Evolutionary conservation across 306 rosid genomes (phyloP), one percentile per base, ranked within the genome.

Genomic region (Neltuma alba): DNA sequence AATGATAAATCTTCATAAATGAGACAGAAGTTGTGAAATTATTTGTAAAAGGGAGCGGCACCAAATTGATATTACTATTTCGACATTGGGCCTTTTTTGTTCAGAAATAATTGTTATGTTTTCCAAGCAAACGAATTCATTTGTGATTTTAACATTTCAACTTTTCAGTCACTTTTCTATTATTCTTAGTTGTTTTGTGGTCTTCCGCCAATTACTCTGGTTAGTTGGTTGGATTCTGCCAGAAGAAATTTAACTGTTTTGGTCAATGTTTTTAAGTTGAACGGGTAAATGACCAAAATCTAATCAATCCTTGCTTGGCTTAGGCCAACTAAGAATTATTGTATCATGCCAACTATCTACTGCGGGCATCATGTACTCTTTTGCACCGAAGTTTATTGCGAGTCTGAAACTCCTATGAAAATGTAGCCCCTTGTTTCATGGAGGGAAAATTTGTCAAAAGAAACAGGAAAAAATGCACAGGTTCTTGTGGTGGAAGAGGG

Each of bases 351-450:
- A 25, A 31, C 44, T 44, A 16, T 28, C 25, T 23, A 18, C 27
- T 13, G 33, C 27, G 34, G 61, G 44, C 20, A 18, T 50, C 20
- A 18, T 50, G 75, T 38, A 25, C 58, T 77, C 16, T 16, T 11
- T 37, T 27, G 41, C 75, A 47, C 41, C 30, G 15, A 70, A 70
- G 30, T 41, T 40, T 70, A 16, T 21, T 62, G 55, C 41, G 25
- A 61, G 69, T 47, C 5, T 44, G 30, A 36, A 48, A 5, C 40
- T n/a, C n/a, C 52, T 72, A 30, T 58, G 44, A 79, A 54, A 44
- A 70, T 70, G 41, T 44, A 50, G 27, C 47, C 67, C 47, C 72
- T 44, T 68, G 3, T 57, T 38, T 23, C 40, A 70, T 61, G 45
- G 23, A 7, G 36, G 4, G 20, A 38, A 18, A 18, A 31, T 8